A percentile compares a stretch with the other conserved stretches of the same genome.
Conservation (phyloP, 2,329 filamentous ascomycete genomes). For the Phialemonium atrogriseum region DNA sequence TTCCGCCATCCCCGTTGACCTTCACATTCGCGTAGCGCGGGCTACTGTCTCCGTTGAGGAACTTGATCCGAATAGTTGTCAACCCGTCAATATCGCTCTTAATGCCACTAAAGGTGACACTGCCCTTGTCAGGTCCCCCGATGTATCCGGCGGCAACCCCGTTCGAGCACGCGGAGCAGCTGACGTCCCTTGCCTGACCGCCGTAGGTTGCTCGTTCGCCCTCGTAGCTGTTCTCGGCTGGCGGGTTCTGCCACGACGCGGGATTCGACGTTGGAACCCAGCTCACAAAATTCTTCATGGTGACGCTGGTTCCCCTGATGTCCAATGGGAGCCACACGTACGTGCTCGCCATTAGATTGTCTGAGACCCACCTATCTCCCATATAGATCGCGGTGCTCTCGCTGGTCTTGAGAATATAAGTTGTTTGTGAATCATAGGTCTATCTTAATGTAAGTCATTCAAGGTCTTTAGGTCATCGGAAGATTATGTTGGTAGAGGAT, state of each 20-base stretch:
- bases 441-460: slow-evolving; percentile 16
- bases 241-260: slow-evolving; percentile 11
- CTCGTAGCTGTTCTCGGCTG: slow-evolving; percentile 39
- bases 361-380: slow-evolving; percentile 57
- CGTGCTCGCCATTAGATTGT: slow-evolving; percentile 51
- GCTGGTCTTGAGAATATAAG: slow-evolving; percentile 42
- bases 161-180: slow-evolving; percentile 44
- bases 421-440: slow-evolving; percentile 54
- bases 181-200: slow-evolving; percentile 33
- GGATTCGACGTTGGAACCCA: slow-evolving; percentile 35
- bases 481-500: background rate
- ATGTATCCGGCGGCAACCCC: slow-evolving; percentile 42
- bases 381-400: slow-evolving; percentile 45
- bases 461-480: slow-evolving; percentile 15
- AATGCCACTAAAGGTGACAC: slow-evolving; percentile 37
- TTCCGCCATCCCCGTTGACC: slow-evolving; percentile 42
- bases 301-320: slow-evolving; percentile 42
- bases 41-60: slow-evolving; percentile 44
- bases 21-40: slow-evolving; percentile 44
- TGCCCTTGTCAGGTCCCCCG: slow-evolving; percentile 38
- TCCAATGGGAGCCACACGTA: slow-evolving; percentile 58
- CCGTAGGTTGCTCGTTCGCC: slow-evolving; percentile 38
- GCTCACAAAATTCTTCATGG: slow-evolving; percentile 41
- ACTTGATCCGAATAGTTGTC: slow-evolving; percentile 46
- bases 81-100: slow-evolving; percentile 31